Conservation (phyloP, 148 eudicot species). For the Nepenthes gracilis region DNA sequence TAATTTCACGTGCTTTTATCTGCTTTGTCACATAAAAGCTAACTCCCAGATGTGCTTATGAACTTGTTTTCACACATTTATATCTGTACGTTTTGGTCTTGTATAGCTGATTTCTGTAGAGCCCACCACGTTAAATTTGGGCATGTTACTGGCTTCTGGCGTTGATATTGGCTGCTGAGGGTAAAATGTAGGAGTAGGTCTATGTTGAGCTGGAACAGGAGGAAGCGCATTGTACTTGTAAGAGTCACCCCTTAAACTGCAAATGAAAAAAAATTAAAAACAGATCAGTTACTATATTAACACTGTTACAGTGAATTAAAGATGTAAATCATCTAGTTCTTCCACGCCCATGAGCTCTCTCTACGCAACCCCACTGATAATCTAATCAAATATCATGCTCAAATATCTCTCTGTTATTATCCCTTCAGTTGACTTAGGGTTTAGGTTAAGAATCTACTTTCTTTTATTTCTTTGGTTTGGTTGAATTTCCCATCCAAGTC, state of each 20-base stretch:
- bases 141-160: slow-evolving; percentile 47
- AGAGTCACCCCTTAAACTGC: slow-evolving; percentile 48
- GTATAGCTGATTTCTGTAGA: slow-evolving; percentile 44
- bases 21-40: neutral
- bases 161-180: slow-evolving; percentile 85
- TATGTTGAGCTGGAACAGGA: slow-evolving; percentile 83
- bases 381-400: too few species aligned
- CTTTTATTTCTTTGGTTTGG: too few species aligned
- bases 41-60: neutral
- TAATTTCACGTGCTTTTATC: neutral
- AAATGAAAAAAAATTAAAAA: slow-evolving; percentile 5
- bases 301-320: neutral
- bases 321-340: too few species aligned
- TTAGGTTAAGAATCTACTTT: too few species aligned
- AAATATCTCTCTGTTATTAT: too few species aligned
- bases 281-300: neutral
- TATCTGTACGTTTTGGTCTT: slow-evolving; percentile 74
- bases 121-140: slow-evolving; percentile 40
- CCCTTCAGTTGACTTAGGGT: too few species aligned
- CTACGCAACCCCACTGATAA: too few species aligned
- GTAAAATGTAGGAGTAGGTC: slow-evolving; percentile 84
- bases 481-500: too few species aligned
- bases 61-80: slow-evolving; percentile 44
- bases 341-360: too few species aligned
- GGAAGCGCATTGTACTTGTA: slow-evolving; percentile 73